Base-by-base conservation (phyloP, 352 stramenopile genomes). In the Pythium rishiriense region DNA sequence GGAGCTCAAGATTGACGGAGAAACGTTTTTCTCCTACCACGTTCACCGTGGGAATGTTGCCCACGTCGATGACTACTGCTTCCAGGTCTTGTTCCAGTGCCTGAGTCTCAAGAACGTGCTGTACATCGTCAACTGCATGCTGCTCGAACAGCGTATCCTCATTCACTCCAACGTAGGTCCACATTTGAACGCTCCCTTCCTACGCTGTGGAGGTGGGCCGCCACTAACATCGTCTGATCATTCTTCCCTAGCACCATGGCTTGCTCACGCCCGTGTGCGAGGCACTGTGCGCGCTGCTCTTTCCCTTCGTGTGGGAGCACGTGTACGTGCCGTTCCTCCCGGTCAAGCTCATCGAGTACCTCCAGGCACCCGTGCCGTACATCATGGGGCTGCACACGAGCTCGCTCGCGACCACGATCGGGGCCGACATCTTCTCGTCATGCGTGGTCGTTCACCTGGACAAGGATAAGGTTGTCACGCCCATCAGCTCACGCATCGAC, bases 251-350 rank as follows among this genome's bases (percentile, higher is more conserved):
- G 80, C 79, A 94, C 35, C 66, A 76, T 53, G 85, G 79, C 4
- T 69, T 88, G 4, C 73, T 96, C 28, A 94, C 81, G 3, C 82
- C 83, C 24, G 77, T 94, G 29, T 90, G 82, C 33, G 85, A 96
- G 64, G 87, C 88, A 9, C 72, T 96, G 11, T 81, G 69, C 43
- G 75, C 83, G n/a, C 65, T 96, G 42, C 63, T 96, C 31, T 96
- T 90, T 57, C 88, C 88, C 5, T 93, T 96, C 37, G 75, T 57
- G 1, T 96, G 87, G 87, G 80, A 90, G 46, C 88, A 96, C 66
- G 87, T 94, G 24, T 96, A 92, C 69, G 87, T 96, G 12, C 87
- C 88, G 19, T 88, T 96, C 37, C 80, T 94, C 2, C 88, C 88
- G 0, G 72, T 88, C 37, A 82, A 89, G 60, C 62, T 96, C 35